Evolutionary conservation across 768 basidiomycete species (phyloP).

Genomic region (Lactifluus piperatus): DNA sequence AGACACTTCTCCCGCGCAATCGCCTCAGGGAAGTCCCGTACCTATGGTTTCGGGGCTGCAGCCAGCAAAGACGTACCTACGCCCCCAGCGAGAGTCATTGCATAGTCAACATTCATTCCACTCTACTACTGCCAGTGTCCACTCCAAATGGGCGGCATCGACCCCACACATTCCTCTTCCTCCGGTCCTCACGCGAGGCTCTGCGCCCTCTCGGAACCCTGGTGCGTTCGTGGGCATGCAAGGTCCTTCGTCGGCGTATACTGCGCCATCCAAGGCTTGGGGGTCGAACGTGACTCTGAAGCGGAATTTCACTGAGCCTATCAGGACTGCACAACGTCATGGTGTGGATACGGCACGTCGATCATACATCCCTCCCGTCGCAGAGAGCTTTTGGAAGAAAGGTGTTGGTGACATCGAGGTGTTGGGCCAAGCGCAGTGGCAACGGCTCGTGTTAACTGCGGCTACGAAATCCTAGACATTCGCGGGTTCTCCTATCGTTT

Average conservation of each 20-base stretch:
- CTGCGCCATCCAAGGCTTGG: not conserved
- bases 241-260: not conserved
- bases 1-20: too few relatives aligned
- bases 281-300: not conserved
- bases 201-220: not conserved
- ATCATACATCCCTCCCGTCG: not conserved
- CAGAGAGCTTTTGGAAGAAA: not conserved
- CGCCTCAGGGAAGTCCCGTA: too few relatives aligned
- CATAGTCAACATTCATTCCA: not conserved
- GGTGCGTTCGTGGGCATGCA: not conserved
- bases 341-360: not conserved
- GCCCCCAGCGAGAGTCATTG: not conserved
- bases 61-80: not conserved
- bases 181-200: not conserved
- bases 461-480: not conserved
- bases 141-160: slow-evolving; percentile 2
- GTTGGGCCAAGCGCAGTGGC: slow-evolving; percentile 8
- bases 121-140: slow-evolving; percentile 9
- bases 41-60: too few relatives aligned
- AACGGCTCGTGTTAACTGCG: slow-evolving; percentile 6
- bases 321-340: not conserved
- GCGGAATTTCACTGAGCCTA: not conserved
- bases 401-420: not conserved
- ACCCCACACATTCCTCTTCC: not conserved
- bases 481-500: not conserved